Conservation (phyloP, 345 rosid species). For the Luvunga scandens region DNA sequence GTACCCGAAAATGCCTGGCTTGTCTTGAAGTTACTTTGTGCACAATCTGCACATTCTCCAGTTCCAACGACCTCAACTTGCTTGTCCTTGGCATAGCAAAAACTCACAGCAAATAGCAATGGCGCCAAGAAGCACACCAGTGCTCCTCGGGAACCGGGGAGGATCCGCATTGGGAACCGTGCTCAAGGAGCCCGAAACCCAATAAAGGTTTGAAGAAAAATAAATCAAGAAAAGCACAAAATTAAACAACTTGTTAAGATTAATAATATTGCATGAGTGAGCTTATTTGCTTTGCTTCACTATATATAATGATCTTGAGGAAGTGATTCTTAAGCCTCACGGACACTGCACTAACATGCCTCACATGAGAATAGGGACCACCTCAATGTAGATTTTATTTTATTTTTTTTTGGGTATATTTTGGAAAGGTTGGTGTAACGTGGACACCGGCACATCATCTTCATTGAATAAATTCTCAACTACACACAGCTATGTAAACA, state of each 20-base stretch:
- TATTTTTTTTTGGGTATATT: not conserved
- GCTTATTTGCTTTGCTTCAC: not conserved
- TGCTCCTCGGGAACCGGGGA: constrained; percentile 32
- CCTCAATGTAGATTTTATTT: not conserved
- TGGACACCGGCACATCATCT: constrained; percentile 22
- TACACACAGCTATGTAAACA: constrained; percentile 21
- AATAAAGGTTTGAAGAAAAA: not conserved
- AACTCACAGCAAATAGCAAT: constrained; percentile 28
- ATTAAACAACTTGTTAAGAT: not conserved
- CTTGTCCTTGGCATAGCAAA: constrained; percentile 37
- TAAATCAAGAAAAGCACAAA: not conserved
- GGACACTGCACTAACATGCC: constrained; percentile 7
- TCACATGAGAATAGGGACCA: constrained; percentile 41
- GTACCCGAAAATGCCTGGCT: constrained; percentile 65
- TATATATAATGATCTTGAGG: not conserved
- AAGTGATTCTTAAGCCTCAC: not conserved
- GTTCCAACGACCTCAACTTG: constrained; percentile 54
- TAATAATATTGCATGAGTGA: not conserved
- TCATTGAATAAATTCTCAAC: constrained; percentile 42
- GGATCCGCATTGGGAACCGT: constrained; percentile 54
- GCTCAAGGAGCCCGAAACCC: not conserved
- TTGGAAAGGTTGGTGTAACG: constrained; percentile 20
- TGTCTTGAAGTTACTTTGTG: constrained; percentile 28
- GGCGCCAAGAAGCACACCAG: constrained; percentile 41
- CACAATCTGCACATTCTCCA: constrained; percentile 69